Conservation (phyloP, 371 early-diverging fungal genomes). For the Mortierella polycephala region DNA sequence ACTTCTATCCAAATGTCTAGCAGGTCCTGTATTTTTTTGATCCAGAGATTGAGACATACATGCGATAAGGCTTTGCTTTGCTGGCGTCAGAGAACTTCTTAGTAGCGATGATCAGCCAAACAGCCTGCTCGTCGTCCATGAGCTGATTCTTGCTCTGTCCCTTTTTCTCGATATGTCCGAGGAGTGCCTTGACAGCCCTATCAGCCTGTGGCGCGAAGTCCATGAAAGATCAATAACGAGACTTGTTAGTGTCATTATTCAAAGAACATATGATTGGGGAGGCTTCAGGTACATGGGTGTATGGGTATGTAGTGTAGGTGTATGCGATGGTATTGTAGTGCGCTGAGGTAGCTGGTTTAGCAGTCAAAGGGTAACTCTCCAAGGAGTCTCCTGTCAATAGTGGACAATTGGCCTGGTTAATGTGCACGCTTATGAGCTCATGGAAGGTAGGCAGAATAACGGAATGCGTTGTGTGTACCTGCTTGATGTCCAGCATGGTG, state of each 20-base stretch:
- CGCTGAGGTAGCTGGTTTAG: no score
- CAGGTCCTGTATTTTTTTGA: neutral
- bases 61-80: slow-evolving; percentile 68
- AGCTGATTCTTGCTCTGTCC: slow-evolving; percentile 45
- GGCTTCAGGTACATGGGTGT: no score
- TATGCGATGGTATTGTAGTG: neutral
- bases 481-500: slow-evolving; percentile 57
- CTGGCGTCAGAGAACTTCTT: slow-evolving; percentile 65
- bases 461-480: slow-evolving; percentile 35
- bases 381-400: no score
- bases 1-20: slow-evolving; percentile 1
- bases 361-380: no score
- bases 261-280: no score
- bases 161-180: slow-evolving; percentile 62
- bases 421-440: no score
- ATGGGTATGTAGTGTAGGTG: no score
- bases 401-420: no score
- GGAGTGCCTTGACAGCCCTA: slow-evolving; percentile 66
- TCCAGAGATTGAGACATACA: slow-evolving; percentile 55
- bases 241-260: neutral
- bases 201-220: slow-evolving; percentile 26
- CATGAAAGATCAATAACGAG: neutral
- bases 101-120: slow-evolving; percentile 68
- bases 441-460: no score
- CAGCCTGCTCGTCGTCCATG: slow-evolving; percentile 54